Evolutionary conservation across 106 monocot genomes (phyloP).

Genomic region (Phalaenopsis aphrodite): DNA sequence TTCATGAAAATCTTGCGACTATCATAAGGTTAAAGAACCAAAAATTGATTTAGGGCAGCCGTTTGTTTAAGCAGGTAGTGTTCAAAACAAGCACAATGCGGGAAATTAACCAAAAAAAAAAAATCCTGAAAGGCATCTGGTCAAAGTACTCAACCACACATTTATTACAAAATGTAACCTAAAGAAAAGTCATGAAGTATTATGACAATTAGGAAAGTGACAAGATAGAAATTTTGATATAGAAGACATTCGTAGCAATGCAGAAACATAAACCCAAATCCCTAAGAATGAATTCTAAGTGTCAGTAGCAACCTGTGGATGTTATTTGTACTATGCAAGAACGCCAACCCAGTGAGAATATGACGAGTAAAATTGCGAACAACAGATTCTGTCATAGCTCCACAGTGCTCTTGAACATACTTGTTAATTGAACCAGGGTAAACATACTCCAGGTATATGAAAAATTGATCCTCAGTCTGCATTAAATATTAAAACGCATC

Average conservation of each 20-base stretch:
- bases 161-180: background rate
- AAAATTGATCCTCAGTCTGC: conserved; percentile 74
- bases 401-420: conserved; percentile 73
- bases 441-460: conserved; percentile 93
- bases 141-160: no score
- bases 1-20: no score
- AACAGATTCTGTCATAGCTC: conserved; percentile 92
- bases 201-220: background rate
- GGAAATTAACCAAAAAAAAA: no score
- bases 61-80: no score
- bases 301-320: conserved; percentile 68
- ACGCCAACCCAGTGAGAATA: conserved; percentile 78
- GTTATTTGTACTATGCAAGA: conserved; percentile 66
- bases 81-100: no score
- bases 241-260: background rate
- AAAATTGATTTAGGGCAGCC: no score
- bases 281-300: background rate
- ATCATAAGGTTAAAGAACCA: no score
- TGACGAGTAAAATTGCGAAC: conserved; percentile 96
- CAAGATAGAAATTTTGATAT: background rate
- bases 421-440: conserved; percentile 91
- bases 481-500: conserved; percentile 6
- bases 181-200: background rate
- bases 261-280: background rate
- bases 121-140: no score